A percentile compares a stretch with the other conserved stretches of the same genome.
These are phyloP conservation scores for Hirschioporus abietinus DNA, from an alignment of 768 basidiomycete species.

Conservation along the genomic window DNA sequence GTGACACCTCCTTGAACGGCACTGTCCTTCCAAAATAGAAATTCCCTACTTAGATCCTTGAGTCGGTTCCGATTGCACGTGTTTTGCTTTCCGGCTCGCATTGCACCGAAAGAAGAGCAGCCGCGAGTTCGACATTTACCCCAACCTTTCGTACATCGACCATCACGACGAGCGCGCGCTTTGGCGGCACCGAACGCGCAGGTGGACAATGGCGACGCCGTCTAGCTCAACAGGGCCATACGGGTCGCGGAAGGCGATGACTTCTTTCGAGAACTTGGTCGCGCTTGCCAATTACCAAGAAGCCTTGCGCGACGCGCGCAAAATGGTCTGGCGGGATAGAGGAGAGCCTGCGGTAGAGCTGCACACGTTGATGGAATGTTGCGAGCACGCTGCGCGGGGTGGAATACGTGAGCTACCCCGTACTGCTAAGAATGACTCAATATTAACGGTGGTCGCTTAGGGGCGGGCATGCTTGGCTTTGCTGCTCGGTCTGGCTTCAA, in stretches of 20 bases:
- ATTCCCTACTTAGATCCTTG: background rate
- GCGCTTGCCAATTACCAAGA: constrained; percentile 84
- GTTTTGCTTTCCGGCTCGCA: background rate
- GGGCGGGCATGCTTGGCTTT: constrained; percentile 77
- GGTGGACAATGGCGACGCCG: background rate
- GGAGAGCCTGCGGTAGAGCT: constrained; percentile 74
- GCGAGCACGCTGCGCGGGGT: constrained; percentile 66
- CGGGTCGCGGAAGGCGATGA: constrained; percentile 36
- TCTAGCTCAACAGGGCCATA: background rate
- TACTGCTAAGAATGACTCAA: background rate
- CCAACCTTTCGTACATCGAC: background rate
- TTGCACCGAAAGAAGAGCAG: background rate
- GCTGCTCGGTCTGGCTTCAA: constrained; percentile 81
- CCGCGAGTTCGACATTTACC: background rate
- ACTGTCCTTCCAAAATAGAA: background rate
- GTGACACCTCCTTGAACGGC: no score
- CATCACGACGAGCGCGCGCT: background rate
- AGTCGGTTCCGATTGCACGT: background rate
- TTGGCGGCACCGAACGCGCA: background rate
- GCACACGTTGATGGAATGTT: constrained; percentile 54
- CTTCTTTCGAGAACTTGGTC: constrained; percentile 80
- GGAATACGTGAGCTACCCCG: constrained; percentile 54
- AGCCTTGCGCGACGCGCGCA: constrained; percentile 62
- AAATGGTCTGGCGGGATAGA: constrained; percentile 76
- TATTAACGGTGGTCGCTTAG: constrained; percentile 32